phyloP scores from a whole-genome alignment of 257 asterid species.

The Agastache rugosa region DNA sequence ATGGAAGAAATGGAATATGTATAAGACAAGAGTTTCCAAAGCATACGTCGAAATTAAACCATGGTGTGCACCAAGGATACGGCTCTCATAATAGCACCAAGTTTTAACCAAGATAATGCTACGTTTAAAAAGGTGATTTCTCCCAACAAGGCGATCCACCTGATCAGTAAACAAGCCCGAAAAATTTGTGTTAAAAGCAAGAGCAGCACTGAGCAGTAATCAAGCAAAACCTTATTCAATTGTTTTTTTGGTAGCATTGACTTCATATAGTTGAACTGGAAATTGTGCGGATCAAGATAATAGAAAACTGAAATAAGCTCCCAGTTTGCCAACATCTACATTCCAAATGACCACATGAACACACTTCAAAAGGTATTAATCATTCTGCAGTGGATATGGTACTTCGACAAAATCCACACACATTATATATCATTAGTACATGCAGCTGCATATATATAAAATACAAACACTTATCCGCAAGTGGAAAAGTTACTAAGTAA shows the following conservation, averaged over 20 bases:
- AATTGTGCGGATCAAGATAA: conserved; percentile 7
- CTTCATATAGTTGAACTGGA: conserved; percentile 22
- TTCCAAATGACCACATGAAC: conserved; percentile 16
- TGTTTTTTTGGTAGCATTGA: not conserved
- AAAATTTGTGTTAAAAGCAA: conserved; percentile 1
- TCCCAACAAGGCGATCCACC: conserved; percentile 82
- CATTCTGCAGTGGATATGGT: not conserved
- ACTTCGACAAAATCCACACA: not conserved
- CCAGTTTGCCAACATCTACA: conserved; percentile 16
- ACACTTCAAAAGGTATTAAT: conserved; percentile 2
- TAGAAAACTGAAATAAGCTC: conserved; percentile 2
- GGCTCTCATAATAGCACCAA: conserved; percentile 93
- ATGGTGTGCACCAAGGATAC: conserved; percentile 87
- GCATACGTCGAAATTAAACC: conserved; percentile 74
- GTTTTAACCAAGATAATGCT: conserved; percentile 79
- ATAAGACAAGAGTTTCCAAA: conserved; percentile 54
- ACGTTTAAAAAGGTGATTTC: conserved; percentile 77
- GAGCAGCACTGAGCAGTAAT: conserved; percentile 22
- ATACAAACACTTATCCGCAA: not conserved
- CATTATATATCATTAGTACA: not conserved
- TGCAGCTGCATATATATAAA: not conserved
- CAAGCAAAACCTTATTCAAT: conserved; percentile 21
- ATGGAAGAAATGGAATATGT: conserved; percentile 57
- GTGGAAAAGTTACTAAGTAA: conserved; percentile 1
- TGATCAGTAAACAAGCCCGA: conserved; percentile 40